Percentiles rank a stretch among this genome's conserved stretches.
phyloP scores from a whole-genome alignment of 495 filamentous ascomycete species.

The Aspergillus ellipticus region DNA sequence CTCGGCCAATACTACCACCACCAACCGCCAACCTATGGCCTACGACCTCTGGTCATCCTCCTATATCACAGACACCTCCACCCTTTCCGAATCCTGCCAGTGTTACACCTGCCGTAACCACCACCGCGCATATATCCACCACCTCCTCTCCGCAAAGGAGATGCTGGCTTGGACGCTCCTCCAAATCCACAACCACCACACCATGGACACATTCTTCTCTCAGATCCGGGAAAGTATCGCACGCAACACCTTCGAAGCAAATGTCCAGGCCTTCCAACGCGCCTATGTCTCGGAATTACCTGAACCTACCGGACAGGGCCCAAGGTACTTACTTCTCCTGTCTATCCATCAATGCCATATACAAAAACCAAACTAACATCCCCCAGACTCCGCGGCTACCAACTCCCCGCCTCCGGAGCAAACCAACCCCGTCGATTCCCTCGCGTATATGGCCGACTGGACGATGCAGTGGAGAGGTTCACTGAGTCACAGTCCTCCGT shows the following conservation, averaged over 20 bases:
- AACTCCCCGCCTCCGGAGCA: conserved; percentile 66
- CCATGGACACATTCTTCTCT: conserved; percentile 70
- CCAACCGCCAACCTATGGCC: conserved; percentile 53
- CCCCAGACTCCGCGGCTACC: conserved; percentile 72
- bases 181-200: conserved; percentile 81
- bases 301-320: conserved; percentile 68
- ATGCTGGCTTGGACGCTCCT: conserved; percentile 95
- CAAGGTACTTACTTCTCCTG: conserved; percentile 51
- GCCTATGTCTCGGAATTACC: conserved; percentile 68
- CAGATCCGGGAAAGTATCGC: conserved; percentile 60
- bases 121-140: conserved; percentile 81
- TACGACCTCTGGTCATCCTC: conserved; percentile 66
- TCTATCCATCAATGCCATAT: conserved; percentile 2
- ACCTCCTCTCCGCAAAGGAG: conserved; percentile 82
- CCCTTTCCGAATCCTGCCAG: conserved; percentile 57
- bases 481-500: conserved; percentile 48
- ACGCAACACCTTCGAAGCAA: conserved; percentile 59
- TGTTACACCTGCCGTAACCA: conserved; percentile 86
- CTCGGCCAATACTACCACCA: conserved; percentile 37
- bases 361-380: not conserved
- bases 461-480: conserved; percentile 47
- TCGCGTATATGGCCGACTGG: conserved; percentile 57
- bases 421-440: conserved; percentile 64
- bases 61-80: conserved; percentile 54
- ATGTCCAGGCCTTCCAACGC: conserved; percentile 51